Percentiles rank a stretch among this genome's conserved stretches.
Evolutionary conservation across 2,329 filamentous ascomycete genomes (phyloP).

Genomic region (Penicillium sp.): DNA sequence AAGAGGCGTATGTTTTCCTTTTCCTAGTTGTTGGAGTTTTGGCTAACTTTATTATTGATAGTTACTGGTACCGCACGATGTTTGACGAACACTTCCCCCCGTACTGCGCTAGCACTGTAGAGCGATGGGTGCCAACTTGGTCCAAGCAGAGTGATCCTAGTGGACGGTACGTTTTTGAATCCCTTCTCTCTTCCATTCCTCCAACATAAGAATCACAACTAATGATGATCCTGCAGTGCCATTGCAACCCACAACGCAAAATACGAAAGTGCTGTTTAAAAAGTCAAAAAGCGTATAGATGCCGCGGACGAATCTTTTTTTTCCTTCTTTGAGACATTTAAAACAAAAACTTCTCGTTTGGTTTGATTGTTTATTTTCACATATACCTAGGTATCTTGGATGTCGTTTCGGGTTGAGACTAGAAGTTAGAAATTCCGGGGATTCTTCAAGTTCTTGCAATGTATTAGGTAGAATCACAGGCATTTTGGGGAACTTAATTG

Average conservation of each 20-base stretch:
- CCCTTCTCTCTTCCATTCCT: not conserved
- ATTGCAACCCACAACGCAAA: conserved; percentile 73
- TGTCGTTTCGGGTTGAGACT: not conserved
- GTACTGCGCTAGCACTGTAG: conserved; percentile 85
- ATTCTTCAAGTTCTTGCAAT: not conserved
- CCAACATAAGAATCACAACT: not conserved
- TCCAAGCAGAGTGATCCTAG: conserved; percentile 93
- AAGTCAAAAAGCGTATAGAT: not conserved
- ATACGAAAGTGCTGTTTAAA: conserved; percentile 54
- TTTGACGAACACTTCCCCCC: conserved; percentile 98
- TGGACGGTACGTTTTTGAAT: conserved; percentile 68
- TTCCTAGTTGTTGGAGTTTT: not conserved
- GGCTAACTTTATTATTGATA: conserved; percentile 30
- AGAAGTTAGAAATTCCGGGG: not conserved
- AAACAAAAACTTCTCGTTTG: not conserved
- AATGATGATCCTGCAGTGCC: conserved; percentile 50
- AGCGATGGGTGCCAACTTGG: conserved; percentile 97
- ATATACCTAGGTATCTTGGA: not conserved
- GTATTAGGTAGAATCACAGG: not conserved
- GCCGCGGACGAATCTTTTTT: not conserved
- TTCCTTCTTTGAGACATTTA: not conserved
- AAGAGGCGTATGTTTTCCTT: conserved; percentile 71
- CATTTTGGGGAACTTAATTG: not conserved
- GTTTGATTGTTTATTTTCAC: not conserved
- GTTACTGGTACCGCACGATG: conserved; percentile 97